Percentiles rank a stretch among this genome's conserved stretches.
phyloP scores from a whole-genome alignment of 257 asterid genomes.

The Solanum raphanifolium region DNA sequence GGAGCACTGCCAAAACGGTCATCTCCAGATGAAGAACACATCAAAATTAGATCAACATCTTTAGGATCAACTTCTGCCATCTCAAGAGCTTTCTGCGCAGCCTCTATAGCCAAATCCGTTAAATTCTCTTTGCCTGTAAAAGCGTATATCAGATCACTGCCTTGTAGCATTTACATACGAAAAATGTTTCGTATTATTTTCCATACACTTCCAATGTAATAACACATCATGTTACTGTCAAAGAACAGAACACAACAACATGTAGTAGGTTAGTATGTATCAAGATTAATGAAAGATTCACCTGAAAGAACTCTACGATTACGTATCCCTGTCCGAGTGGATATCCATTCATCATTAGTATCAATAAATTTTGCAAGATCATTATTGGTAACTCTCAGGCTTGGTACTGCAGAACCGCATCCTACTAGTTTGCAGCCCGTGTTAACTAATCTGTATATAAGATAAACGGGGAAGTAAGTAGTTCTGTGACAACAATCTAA shows the following conservation, averaged over 20 bases:
- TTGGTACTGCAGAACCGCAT: conserved; percentile 81
- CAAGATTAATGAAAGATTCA: conserved; percentile 10
- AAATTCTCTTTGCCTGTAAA: conserved; percentile 61
- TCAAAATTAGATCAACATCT: conserved; percentile 65
- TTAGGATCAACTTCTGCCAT: conserved; percentile 75
- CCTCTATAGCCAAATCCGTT: conserved; percentile 56
- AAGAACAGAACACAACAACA: neutral
- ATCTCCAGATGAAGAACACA: conserved; percentile 84
- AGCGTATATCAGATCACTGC: neutral
- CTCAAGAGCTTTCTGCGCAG: conserved; percentile 73
- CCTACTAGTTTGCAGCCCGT: conserved; percentile 88
- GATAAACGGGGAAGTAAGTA: neutral
- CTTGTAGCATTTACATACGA: neutral
- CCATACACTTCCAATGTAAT: neutral
- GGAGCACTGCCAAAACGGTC: conserved; percentile 85
- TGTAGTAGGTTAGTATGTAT: neutral
- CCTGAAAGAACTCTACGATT: conserved; percentile 75
- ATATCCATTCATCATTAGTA: conserved; percentile 83
- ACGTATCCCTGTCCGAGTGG: conserved; percentile 72
- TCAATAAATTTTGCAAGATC: conserved; percentile 67
- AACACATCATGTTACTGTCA: neutral
- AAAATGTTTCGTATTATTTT: neutral
- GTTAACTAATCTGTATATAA: conserved; percentile 32
- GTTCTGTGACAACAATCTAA: neutral
- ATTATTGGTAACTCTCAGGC: conserved; percentile 62